Evolutionary conservation across 176 grass and related monocot species (phyloP), one percentile per base, ranked within the genome.

Genomic region (Puya raimondii): DNA sequence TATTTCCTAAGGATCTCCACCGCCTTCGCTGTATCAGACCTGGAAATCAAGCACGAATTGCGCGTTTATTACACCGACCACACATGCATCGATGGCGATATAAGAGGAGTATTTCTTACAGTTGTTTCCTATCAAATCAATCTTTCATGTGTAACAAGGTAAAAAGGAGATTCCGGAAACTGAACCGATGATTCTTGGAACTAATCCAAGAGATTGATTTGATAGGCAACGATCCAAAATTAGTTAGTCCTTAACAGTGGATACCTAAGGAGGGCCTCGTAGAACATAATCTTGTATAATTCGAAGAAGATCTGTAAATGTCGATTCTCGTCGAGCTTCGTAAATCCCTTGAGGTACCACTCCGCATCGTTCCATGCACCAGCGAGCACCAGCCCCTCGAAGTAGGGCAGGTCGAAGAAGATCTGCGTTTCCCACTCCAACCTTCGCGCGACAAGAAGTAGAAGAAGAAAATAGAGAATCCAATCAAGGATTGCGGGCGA

Each of bases 321-420:
- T 10, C 18, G 42, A 27, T 82, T 82, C 53, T 59, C 71, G 52
- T 53, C 72, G 52, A 69, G 53, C 57, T 82, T 68, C 9, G 64
- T 64, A 29, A 82, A 82, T 1, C 79, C 72, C 20, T 61, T 74
- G 26, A 82, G 66, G 29, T 82, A 82, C 21, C 71, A 65, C 2
- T 82, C 79, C 2, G 65, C 72, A 2, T 76, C 66, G 16, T 59
- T 72, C 72, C 72, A 81, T 3, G 74, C 29, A 7, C 72, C 72
- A 16, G 54, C 64, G 23, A 58, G 47, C 49, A 81, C 67, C 53
- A 66, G 49, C 16, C 75, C 72, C 33, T 81, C 79, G 11, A 81
- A 81, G 49, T 74, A 81, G 27, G 59, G 49, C 21, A 75, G 53
- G 48, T 81, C 53, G 22, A 81, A 81, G 64, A 70, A 81, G 56